Conservation (phyloP, 352 stramenopile genomes). For the Globisporangium perplexum region DNA sequence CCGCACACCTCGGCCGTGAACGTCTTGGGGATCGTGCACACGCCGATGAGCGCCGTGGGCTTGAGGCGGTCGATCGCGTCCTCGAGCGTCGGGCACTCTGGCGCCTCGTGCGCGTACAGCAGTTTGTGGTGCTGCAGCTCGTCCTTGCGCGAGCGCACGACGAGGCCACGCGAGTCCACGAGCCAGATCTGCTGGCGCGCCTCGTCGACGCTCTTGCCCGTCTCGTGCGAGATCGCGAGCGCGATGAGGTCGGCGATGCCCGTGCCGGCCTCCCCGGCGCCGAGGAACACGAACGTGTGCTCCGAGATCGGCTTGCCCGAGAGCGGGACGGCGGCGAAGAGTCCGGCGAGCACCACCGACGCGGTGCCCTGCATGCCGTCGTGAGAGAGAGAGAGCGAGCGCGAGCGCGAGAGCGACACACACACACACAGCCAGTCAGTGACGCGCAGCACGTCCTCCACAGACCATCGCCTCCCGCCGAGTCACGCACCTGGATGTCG, state of each 20-base stretch:
- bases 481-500: slow-evolving; percentile 81
- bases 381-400: too few species aligned
- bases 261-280: slow-evolving; percentile 92
- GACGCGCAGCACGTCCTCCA: too few species aligned
- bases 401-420: too few species aligned
- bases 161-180: slow-evolving; percentile 89
- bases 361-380: slow-evolving; percentile 50
- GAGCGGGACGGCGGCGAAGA: slow-evolving; percentile 64
- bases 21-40: slow-evolving; percentile 87
- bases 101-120: slow-evolving; percentile 79
- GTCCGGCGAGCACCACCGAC: slow-evolving; percentile 74
- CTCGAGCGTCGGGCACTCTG: slow-evolving; percentile 55
- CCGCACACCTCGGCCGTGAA: slow-evolving; percentile 89
- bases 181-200: slow-evolving; percentile 91
- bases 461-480: too few species aligned
- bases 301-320: slow-evolving; percentile 82
- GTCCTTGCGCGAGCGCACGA: slow-evolving; percentile 59
- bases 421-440: too few species aligned
- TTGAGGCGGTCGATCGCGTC: slow-evolving; percentile 83
- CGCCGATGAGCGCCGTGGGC: slow-evolving; percentile 94
- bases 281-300: slow-evolving; percentile 94
- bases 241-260: slow-evolving; percentile 93
- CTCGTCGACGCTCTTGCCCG: slow-evolving; percentile 78
- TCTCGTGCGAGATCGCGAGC: slow-evolving; percentile 88
- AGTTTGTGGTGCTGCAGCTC: slow-evolving; percentile 90